These are phyloP conservation scores for Eimeria falciformis DNA, from an alignment of 169 alveolate genomes.

Conservation along the genomic window DNA sequence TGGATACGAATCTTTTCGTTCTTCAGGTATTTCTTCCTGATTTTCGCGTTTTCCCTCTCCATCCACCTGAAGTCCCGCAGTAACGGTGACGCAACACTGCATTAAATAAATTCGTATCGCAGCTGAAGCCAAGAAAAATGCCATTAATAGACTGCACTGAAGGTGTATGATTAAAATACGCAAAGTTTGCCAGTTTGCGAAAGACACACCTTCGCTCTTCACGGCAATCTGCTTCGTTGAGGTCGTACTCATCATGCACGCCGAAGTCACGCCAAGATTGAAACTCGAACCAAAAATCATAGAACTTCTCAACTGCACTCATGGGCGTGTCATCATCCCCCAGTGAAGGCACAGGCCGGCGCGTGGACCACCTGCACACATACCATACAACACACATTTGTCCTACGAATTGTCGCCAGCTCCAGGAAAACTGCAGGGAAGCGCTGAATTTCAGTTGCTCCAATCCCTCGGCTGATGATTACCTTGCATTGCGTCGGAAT, in stretches of 20 bases:
- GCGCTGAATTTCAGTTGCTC: background rate
- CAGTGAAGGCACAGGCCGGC: conserved; percentile 77
- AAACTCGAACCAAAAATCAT: conserved; percentile 78
- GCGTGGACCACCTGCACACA: conserved; percentile 71
- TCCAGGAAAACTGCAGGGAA: background rate
- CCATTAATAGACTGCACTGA: background rate
- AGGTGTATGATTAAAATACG: background rate
- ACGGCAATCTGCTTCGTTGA: conserved; percentile 89
- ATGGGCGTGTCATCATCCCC: conserved; percentile 72
- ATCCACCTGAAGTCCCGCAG: conserved; percentile 82
- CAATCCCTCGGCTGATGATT: background rate
- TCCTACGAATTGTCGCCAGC: background rate
- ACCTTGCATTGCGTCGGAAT: conserved; percentile 87
- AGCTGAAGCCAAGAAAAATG: too few relatives aligned
- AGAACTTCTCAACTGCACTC: conserved; percentile 63
- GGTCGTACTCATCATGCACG: conserved; percentile 88
- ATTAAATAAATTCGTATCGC: background rate
- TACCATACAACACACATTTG: background rate
- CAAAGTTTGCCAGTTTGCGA: background rate
- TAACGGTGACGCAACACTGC: background rate
- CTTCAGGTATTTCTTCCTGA: conserved; percentile 85
- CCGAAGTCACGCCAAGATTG: conserved; percentile 80
- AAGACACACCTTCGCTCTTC: conserved; percentile 86
- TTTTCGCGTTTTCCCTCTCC: conserved; percentile 90
- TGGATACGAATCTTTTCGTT: conserved; percentile 89